These are phyloP conservation scores for Mesembryanthemum crystallinum DNA, from an alignment of 148 eudicot species.

Conservation along the genomic window DNA sequence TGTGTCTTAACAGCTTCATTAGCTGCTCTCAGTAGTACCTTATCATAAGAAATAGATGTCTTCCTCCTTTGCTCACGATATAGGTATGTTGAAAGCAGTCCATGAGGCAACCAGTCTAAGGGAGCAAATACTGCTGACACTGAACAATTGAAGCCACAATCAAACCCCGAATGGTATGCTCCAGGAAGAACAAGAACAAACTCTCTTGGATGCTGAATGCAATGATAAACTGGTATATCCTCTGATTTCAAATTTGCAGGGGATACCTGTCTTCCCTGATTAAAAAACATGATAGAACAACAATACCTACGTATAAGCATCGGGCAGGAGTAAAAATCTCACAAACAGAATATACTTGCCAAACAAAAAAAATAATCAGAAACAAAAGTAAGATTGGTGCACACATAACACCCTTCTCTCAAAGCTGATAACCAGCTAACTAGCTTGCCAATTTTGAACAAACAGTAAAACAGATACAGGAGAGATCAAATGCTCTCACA, in stretches of 20 bases:
- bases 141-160: constrained; percentile 70
- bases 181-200: constrained; percentile 65
- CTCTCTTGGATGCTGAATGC: constrained; percentile 62
- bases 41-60: constrained; percentile 67
- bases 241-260: constrained; percentile 50
- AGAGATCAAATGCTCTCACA: not conserved
- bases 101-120: constrained; percentile 79
- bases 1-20: constrained; percentile 55
- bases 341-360: too few relatives aligned
- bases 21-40: constrained; percentile 59
- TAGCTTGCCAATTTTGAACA: not conserved
- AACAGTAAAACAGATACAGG: not conserved
- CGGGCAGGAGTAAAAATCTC: not conserved
- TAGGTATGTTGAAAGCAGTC: constrained; percentile 50
- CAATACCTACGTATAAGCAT: not conserved
- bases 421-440: not conserved
- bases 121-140: constrained; percentile 62
- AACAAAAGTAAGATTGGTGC: not conserved
- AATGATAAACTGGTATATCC: constrained; percentile 73
- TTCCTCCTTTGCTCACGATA: constrained; percentile 52
- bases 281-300: constrained; percentile 2
- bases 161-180: constrained; percentile 62
- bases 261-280: constrained; percentile 62
- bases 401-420: not conserved
- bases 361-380: not conserved